Conservation (phyloP, 805 yeast genomes). For the Yarrowia keelungensis region DNA sequence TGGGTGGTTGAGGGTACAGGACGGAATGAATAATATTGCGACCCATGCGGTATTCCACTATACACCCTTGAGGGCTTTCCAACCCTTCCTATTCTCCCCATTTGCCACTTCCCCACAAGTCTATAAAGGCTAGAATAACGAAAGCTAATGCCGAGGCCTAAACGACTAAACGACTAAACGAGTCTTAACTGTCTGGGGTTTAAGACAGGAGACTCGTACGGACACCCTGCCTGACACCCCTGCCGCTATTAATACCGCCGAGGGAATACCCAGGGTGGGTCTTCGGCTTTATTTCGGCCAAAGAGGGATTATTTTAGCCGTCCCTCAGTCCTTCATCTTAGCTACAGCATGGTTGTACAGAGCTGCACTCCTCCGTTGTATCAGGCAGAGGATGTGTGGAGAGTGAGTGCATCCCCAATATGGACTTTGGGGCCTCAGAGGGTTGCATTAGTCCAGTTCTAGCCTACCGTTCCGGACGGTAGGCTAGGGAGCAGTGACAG, state of each 20-base stretch:
- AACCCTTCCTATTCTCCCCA: background rate
- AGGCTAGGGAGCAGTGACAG: background rate
- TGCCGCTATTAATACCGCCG: background rate
- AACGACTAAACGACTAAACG: background rate
- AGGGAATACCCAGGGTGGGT: too few relatives aligned
- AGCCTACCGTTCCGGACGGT: slow-evolving; percentile 31
- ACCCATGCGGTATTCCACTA: too few relatives aligned
- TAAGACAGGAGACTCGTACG: background rate
- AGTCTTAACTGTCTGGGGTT: slow-evolving; percentile 12
- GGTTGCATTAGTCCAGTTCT: slow-evolving; percentile 13
- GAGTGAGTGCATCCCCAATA: slow-evolving; percentile 9
- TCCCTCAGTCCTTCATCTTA: too few relatives aligned
- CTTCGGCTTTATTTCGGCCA: too few relatives aligned
- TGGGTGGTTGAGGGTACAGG: too few relatives aligned
- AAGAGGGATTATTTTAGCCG: too few relatives aligned
- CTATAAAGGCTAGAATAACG: slow-evolving; percentile 13
- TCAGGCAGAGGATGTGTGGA: too few relatives aligned
- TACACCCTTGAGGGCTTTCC: background rate
- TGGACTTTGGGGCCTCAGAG: background rate
- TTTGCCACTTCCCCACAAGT: slow-evolving; percentile 15
- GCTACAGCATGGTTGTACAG: too few relatives aligned
- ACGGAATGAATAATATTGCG: too few relatives aligned
- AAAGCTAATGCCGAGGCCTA: slow-evolving; percentile 16
- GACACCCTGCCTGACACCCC: background rate
- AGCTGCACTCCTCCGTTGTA: too few relatives aligned